A percentile compares a stretch with the other conserved stretches of the same genome.
Evolutionary conservation across 2,329 filamentous ascomycete genomes (phyloP).

Genomic region (Sordariomycetes sp.): DNA sequence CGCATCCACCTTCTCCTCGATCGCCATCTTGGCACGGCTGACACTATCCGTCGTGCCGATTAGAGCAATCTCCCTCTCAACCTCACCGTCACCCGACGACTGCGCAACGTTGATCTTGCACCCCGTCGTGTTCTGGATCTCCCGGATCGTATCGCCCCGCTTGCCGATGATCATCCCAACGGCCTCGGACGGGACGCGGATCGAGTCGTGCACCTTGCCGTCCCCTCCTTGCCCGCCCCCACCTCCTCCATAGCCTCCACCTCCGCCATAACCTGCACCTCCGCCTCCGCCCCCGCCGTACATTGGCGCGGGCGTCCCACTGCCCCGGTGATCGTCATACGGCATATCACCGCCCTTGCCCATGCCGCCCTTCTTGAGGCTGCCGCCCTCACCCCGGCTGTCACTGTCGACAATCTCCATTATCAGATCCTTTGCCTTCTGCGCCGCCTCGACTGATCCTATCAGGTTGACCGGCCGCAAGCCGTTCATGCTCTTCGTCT

Average conservation of each 20-base stretch:
- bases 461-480: conserved; percentile 85
- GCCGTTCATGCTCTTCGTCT: conserved; percentile 87
- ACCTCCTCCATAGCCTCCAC: conserved; percentile 14
- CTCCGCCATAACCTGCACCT: not conserved
- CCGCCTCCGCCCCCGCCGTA: not conserved
- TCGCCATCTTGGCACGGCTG: conserved; percentile 68
- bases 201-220: conserved; percentile 56
- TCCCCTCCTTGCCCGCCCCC: conserved; percentile 23
- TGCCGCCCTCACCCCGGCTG: conserved; percentile 39
- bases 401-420: conserved; percentile 93
- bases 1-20: conserved; percentile 86
- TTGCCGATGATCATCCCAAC: conserved; percentile 97
- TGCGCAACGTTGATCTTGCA: conserved; percentile 94
- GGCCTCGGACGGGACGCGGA: conserved; percentile 79
- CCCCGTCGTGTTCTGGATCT: conserved; percentile 78
- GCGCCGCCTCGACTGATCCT: conserved; percentile 63
- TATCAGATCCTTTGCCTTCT: conserved; percentile 74
- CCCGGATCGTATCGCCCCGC: conserved; percentile 85
- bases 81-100: conserved; percentile 64
- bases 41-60: conserved; percentile 72
- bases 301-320: not conserved
- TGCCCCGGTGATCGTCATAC: conserved; percentile 17
- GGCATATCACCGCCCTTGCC: conserved; percentile 19
- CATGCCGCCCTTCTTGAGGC: conserved; percentile 16
- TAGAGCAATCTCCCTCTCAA: conserved; percentile 77